These are phyloP conservation scores for Xylariales sp. DNA, from an alignment of 2,329 filamentous ascomycete genomes.

Conservation along the genomic window DNA sequence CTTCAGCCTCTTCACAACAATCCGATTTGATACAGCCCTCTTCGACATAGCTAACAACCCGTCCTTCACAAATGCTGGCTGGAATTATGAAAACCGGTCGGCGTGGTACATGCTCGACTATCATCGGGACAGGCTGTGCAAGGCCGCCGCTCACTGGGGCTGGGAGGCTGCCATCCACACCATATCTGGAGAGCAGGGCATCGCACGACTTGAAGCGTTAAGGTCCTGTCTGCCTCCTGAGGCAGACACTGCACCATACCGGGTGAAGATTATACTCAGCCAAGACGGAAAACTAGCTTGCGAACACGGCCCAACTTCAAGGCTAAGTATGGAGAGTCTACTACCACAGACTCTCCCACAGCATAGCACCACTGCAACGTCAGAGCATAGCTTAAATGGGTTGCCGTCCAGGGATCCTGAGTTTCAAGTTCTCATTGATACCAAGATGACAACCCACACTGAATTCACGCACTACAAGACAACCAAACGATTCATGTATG, in stretches of 20 bases:
- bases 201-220: slow-evolving; percentile 35
- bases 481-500: slow-evolving; percentile 68
- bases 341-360: slow-evolving; percentile 53
- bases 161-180: slow-evolving; percentile 43
- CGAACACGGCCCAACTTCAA: slow-evolving; percentile 25
- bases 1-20: slow-evolving; percentile 65
- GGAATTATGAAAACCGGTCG: slow-evolving; percentile 49
- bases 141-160: slow-evolving; percentile 51
- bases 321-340: slow-evolving; percentile 34
- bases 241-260: slow-evolving; percentile 29
- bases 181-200: slow-evolving; percentile 41
- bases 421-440: slow-evolving; percentile 43
- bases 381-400: not conserved
- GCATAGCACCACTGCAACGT: slow-evolving; percentile 24
- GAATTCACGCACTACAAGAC: slow-evolving; percentile 87
- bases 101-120: slow-evolving; percentile 76
- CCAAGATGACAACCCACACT: slow-evolving; percentile 34
- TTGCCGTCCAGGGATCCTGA: slow-evolving; percentile 20
- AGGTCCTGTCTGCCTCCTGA: slow-evolving; percentile 24
- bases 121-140: slow-evolving; percentile 75
- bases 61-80: slow-evolving; percentile 38
- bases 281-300: slow-evolving; percentile 42
- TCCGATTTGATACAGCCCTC: slow-evolving; percentile 66
- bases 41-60: slow-evolving; percentile 30
- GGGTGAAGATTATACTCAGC: slow-evolving; percentile 53